phyloP scores from a whole-genome alignment of 192 early-diverging fungal genomes.

The Chytriomyces confervae region DNA sequence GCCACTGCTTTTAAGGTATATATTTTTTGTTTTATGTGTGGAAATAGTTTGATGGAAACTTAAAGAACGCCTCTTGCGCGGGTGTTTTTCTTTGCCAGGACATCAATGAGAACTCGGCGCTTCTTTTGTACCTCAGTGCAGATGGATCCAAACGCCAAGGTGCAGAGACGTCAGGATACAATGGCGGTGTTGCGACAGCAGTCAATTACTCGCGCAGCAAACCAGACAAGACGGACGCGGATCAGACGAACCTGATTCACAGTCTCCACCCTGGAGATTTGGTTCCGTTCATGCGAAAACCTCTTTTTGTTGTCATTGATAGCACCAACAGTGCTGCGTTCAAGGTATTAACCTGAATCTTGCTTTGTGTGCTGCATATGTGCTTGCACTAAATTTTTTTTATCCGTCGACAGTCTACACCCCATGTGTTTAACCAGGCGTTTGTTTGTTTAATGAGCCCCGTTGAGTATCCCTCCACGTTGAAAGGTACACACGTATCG shows the following conservation, averaged over 20 bases:
- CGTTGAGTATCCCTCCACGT: conserved; percentile 77
- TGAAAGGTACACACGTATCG: conserved; percentile 65
- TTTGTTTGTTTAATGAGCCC: conserved; percentile 91
- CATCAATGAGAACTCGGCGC: conserved; percentile 80
- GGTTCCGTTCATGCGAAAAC: conserved; percentile 92
- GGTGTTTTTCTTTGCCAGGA: conserved; percentile 57
- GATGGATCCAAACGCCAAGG: conserved; percentile 68
- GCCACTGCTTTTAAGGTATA: conserved; percentile 87
- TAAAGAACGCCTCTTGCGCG: background rate
- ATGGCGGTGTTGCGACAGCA: conserved; percentile 76
- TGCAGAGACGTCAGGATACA: conserved; percentile 57
- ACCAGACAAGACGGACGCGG: conserved; percentile 61
- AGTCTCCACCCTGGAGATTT: conserved; percentile 90
- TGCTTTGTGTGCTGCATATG: conserved; percentile 10
- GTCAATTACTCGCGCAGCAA: conserved; percentile 66
- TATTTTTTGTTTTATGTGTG: background rate
- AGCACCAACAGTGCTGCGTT: conserved; percentile 88
- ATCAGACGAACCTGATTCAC: conserved; percentile 65
- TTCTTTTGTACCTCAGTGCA: conserved; percentile 90
- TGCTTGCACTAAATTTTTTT: background rate
- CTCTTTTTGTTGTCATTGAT: conserved; percentile 93
- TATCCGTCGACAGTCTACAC: conserved; percentile 62
- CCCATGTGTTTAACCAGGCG: conserved; percentile 86
- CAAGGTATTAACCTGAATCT: conserved; percentile 55
- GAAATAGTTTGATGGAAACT: background rate